Evolutionary conservation across 352 stramenopile genomes (phyloP), one percentile per base, ranked within the genome.

Genomic region (Pythium dissotocum): DNA sequence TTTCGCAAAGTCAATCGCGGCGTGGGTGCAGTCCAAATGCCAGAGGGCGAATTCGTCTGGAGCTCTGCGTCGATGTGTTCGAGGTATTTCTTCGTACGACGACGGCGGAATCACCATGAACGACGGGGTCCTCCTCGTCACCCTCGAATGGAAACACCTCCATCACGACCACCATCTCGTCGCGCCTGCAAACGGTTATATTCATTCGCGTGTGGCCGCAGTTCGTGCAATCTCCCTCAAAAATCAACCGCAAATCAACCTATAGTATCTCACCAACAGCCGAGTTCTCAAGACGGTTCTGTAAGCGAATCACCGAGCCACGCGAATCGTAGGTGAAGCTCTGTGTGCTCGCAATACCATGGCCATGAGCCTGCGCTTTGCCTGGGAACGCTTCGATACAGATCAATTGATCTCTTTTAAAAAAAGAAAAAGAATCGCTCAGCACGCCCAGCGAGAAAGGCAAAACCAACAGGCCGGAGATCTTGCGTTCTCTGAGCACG

Each of bases 101-200:
- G 96, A 98, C 46, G 97, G 96, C n/a, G 94, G 80, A 26, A 98
- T 76, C 21, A 64, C 72, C 70, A 76, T 76, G 68, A 98, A 99
- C 16, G 90, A 98, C 40, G 93, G 88, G 0, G 21, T 91, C 91
- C 63, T 98, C 99, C 60, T 99, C 97, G 48, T 99, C 96, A 10
- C 97, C 94, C 0, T 98, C 91, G 70, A 98, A 99, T n/a, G 97
- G 97, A 77, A 99, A 99, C 83, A 99, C 96, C 69, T 99, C 97
- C 77, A 97, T 99, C 75, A 99, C 97, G 70, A 99, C 97, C 36
- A 99, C 73, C 51, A 99, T 60, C 33, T 97, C 89, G 60, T 98
- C 92, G 6, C 84, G 77, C 57, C 97, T 70, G 63, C 1, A 97
- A 72, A 1, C 91, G 78, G 40, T 96, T 87, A 7, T 85, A 63